Evolutionary conservation across 768 basidiomycete species (phyloP).

Genomic region (Trametes gibbosa): DNA sequence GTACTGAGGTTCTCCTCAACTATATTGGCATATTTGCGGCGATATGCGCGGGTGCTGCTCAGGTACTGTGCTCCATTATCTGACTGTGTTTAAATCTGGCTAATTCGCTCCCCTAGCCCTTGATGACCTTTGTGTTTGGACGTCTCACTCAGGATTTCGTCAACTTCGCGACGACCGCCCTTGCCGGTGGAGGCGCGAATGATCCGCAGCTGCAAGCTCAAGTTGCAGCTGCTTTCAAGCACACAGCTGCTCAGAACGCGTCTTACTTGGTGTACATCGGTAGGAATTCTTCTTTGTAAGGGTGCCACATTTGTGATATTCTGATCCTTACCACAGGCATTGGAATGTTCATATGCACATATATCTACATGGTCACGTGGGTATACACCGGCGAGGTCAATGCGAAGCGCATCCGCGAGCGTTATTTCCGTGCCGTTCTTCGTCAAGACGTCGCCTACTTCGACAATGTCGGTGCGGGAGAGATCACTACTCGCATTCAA

Average conservation of each 20-base stretch:
- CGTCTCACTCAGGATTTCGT: constrained; percentile 75
- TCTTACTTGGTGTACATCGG: constrained; percentile 67
- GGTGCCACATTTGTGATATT: neutral
- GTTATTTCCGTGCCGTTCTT: constrained; percentile 74
- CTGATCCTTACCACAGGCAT: constrained; percentile 44
- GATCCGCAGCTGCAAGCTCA: constrained; percentile 20
- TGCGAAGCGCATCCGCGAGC: constrained; percentile 80
- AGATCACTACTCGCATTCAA: constrained; percentile 92
- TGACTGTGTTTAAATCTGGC: neutral
- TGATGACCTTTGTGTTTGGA: constrained; percentile 85
- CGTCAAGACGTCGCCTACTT: constrained; percentile 89
- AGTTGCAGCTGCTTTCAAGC: constrained; percentile 45
- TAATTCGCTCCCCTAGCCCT: constrained; percentile 41
- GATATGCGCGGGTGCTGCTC: constrained; percentile 73
- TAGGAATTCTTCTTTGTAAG: constrained; percentile 29
- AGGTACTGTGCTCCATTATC: constrained; percentile 37
- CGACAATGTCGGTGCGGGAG: constrained; percentile 91
- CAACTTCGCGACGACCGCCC: constrained; percentile 41
- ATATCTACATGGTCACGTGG: constrained; percentile 65
- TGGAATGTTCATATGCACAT: constrained; percentile 74
- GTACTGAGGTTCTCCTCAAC: constrained; percentile 63
- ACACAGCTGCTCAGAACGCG: constrained; percentile 52
- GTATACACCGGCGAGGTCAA: constrained; percentile 79
- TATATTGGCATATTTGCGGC: constrained; percentile 71
- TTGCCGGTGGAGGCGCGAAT: constrained; percentile 1